Conservation (phyloP, 805 yeast genomes). For the Metschnikowia orientalis region DNA sequence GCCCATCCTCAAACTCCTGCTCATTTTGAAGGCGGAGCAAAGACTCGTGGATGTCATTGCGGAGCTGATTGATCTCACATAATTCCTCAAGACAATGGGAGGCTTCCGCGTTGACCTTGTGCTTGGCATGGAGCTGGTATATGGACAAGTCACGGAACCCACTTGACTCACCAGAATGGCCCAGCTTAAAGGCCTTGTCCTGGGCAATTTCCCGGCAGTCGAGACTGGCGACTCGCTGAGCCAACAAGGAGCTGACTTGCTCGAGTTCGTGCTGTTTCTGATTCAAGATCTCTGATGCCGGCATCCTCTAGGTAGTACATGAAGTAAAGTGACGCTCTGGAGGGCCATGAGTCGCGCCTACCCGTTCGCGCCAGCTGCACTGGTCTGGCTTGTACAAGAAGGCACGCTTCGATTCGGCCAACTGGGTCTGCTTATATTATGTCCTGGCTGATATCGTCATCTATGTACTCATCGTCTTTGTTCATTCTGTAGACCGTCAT, state of each 20-base stretch:
- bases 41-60: conserved; percentile 20
- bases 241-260: too few relatives aligned
- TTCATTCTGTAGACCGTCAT: conserved; percentile 49
- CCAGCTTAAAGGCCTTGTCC: conserved; percentile 5
- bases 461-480: conserved; percentile 43
- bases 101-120: conserved; percentile 11
- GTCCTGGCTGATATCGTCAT: conserved; percentile 41
- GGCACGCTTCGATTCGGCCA: too few relatives aligned
- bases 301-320: too few relatives aligned
- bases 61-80: conserved; percentile 26
- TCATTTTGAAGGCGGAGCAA: too few relatives aligned
- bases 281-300: too few relatives aligned
- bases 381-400: too few relatives aligned
- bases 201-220: conserved; percentile 1
- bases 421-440: conserved; percentile 29
- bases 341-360: too few relatives aligned
- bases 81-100: conserved; percentile 21
- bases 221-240: too few relatives aligned
- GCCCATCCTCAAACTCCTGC: conserved; percentile 8
- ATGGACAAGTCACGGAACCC: conserved; percentile 6
- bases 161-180: conserved; percentile 1
- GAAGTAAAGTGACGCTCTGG: too few relatives aligned
- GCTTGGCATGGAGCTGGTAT: conserved; percentile 15
- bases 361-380: too few relatives aligned
- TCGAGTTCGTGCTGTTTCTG: too few relatives aligned